A percentile compares a stretch with the other conserved stretches of the same genome.
phyloP scores from a whole-genome alignment of 345 rosid genomes.

The Physaria fendleri region DNA sequence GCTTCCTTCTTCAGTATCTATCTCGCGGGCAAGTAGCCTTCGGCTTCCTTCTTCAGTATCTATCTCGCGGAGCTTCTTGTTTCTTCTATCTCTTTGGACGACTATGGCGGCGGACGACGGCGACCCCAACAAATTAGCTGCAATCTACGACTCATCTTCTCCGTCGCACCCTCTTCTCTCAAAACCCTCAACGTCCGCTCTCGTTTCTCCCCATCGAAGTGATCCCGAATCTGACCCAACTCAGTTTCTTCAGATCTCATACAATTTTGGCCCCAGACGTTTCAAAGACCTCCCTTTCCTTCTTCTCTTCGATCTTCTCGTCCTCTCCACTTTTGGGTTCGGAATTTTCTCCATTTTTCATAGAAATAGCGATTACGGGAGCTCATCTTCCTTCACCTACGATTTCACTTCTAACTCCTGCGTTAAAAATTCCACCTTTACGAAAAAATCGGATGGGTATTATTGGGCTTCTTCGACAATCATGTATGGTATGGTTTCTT shows the following conservation, averaged over 20 bases:
- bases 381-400: slow-evolving; percentile 49
- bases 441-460: neutral
- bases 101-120: slow-evolving; percentile 60
- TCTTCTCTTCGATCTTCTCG: slow-evolving; percentile 54
- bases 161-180: slow-evolving; percentile 68
- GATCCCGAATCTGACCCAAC: slow-evolving; percentile 51
- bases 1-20: neutral
- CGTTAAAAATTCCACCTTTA: slow-evolving; percentile 30
- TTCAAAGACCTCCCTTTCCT: slow-evolving; percentile 76
- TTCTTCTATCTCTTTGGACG: slow-evolving; percentile 2
- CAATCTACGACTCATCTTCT: slow-evolving; percentile 42
- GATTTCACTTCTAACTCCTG: slow-evolving; percentile 54
- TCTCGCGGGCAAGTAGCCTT: too few relatives aligned
- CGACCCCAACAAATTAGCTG: slow-evolving; percentile 31
- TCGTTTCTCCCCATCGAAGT: slow-evolving; percentile 32
- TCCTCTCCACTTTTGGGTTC: slow-evolving; percentile 58
- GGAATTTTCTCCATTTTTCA: slow-evolving; percentile 70
- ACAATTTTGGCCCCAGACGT: slow-evolving; percentile 60
- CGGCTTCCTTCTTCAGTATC: neutral
- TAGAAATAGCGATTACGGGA: slow-evolving; percentile 44
- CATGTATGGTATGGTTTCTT: slow-evolving; percentile 6
- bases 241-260: slow-evolving; percentile 86
- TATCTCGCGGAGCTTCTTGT: slow-evolving; percentile 20
- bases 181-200: slow-evolving; percentile 39
- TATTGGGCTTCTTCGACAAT: slow-evolving; percentile 19